Conservation (phyloP, 2,329 filamentous ascomycete species). For the Pseudogymnoascus sp. region DNA sequence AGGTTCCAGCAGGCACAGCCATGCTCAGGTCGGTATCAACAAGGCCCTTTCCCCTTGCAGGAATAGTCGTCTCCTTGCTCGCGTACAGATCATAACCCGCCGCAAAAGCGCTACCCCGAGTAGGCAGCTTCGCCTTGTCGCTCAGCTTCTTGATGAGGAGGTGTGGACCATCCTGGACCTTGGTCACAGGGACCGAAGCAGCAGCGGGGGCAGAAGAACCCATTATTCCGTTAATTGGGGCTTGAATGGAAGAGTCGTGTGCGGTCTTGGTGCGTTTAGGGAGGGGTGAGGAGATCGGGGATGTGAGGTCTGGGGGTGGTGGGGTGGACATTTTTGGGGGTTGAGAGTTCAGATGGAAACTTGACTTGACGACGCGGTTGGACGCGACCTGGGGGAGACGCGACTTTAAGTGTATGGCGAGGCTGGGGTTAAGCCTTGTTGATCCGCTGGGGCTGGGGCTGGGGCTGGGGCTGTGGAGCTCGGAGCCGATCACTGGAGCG, state of each 20-base stretch:
- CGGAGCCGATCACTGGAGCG: not conserved
- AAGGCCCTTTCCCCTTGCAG: constrained; percentile 73
- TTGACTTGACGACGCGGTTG: not conserved
- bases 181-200: not conserved
- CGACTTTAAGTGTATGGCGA: not conserved
- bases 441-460: not conserved
- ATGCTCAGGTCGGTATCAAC: constrained; percentile 90
- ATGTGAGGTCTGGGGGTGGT: constrained; percentile 15
- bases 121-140: constrained; percentile 72
- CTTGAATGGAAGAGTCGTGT: not conserved
- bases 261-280: constrained; percentile 23
- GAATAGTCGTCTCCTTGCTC: constrained; percentile 66
- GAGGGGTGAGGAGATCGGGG: constrained; percentile 26
- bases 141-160: constrained; percentile 75
- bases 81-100: constrained; percentile 94
- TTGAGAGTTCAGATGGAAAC: not conserved
- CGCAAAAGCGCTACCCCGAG: constrained; percentile 79
- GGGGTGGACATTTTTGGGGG: constrained; percentile 9
- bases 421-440: constrained; percentile 4
- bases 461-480: not conserved
- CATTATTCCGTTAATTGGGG: not conserved
- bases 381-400: not conserved
- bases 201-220: not conserved
- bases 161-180: constrained; percentile 19
- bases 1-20: constrained; percentile 83